Percentiles rank a stretch among this genome's conserved stretches.
phyloP scores from a whole-genome alignment of 2,329 filamentous ascomycete species.

The Monosporascus ibericus region DNA sequence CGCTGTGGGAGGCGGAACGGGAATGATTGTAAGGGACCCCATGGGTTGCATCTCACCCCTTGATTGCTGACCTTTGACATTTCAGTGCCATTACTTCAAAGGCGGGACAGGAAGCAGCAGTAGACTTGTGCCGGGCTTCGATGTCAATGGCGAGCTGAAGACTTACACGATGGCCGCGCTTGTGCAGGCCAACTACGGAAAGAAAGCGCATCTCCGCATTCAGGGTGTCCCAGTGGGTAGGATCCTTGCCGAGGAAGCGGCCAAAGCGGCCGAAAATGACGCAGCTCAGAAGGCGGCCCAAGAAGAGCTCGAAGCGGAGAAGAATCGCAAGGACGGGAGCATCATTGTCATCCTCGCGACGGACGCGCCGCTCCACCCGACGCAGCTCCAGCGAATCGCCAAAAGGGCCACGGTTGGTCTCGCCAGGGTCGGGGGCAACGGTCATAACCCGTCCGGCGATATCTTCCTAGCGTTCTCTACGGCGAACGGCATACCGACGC shows the following conservation, averaged over 20 bases:
- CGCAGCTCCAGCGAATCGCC: constrained; percentile 51
- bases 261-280: constrained; percentile 16
- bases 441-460: constrained; percentile 57
- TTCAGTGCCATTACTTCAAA: constrained; percentile 61
- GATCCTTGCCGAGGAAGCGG: constrained; percentile 41
- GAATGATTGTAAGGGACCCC: constrained; percentile 26
- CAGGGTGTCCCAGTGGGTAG: constrained; percentile 56
- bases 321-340: constrained; percentile 53
- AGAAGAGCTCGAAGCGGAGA: constrained; percentile 24
- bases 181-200: constrained; percentile 61
- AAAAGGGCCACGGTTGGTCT: constrained; percentile 57
- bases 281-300: constrained; percentile 23
- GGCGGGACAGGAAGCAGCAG: constrained; percentile 60
- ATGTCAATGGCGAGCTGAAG: constrained; percentile 27
- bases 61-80: constrained; percentile 19
- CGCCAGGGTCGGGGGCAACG: constrained; percentile 54
- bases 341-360: constrained; percentile 57
- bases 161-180: constrained; percentile 55
- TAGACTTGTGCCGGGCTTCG: constrained; percentile 45
- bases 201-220: constrained; percentile 48
- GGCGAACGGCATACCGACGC: constrained; percentile 43
- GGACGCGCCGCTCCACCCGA: constrained; percentile 52
- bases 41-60: neutral
- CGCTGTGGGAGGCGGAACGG: constrained; percentile 60
- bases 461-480: constrained; percentile 65